Evolutionary conservation across 192 early-diverging fungal species (phyloP), one percentile per base, ranked within the genome.

Genomic region (Tieghemiomyces parasiticus): DNA sequence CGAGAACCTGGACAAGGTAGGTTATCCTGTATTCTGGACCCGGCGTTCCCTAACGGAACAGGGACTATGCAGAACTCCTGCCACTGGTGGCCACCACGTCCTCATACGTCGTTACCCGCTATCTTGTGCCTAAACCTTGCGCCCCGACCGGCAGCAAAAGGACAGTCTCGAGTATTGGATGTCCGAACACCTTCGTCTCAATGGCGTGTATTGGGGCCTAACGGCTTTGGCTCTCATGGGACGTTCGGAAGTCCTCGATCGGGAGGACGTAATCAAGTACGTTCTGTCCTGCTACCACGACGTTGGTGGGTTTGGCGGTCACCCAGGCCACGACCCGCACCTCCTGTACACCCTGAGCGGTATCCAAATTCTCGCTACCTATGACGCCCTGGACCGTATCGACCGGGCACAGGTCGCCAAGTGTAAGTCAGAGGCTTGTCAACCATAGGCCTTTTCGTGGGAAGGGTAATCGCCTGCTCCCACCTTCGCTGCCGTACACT

Each of bases 191-290:
- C 71, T 97, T 12, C 84, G 91, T 0, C 65, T 97, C 20, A 93
- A 85, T 62, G 95, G 90, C 28, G 74, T 97, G 26, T 97, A 95
- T 62, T 95, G 95, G 95, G 93, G 92, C 0, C 64, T 92, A 0
- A 92, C 90, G 0, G 82, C 92, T 0, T 69, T 95, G 35, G 76
- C 82, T 33, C 65, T 95, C 38, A 65, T 97, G 66, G 73, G 78
- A 45, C 68, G 73, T 22, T 58, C 68, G 24, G 79, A 84, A 22
- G 83, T 80, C 14, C 67, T 97, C 9, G 73, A 85, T 47, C 71
- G 71, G 19, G 78, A 89, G 0, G 75, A 84, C 0, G 72, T 98
- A 12, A 80, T 98, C 10, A 66, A 76, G 12, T 96, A 93, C 64
- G 75, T 97, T 1, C 66, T 83, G 42, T 70, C 75, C 16, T 95